These are phyloP conservation scores for Verbena officinalis DNA, from an alignment of 257 asterid species.

Conservation along the genomic window DNA sequence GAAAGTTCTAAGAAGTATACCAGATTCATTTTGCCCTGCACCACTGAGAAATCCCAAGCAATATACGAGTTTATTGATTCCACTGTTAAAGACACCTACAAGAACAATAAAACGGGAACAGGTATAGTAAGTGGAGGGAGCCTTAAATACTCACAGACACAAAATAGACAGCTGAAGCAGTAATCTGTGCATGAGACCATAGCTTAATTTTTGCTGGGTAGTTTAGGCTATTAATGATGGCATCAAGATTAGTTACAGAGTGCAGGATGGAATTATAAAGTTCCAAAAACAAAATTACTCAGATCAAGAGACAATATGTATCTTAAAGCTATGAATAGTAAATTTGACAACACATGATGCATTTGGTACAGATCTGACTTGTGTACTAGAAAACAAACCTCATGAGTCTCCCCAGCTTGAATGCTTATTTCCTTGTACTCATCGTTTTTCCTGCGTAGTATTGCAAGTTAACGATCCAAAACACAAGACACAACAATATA, in stretches of 20 bases:
- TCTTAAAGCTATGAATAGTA: background rate
- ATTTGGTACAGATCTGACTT: slow-evolving; percentile 18
- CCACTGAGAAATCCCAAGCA: slow-evolving; percentile 98
- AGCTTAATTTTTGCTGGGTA: slow-evolving; percentile 19
- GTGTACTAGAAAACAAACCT: slow-evolving; percentile 58
- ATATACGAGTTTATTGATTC: slow-evolving; percentile 87
- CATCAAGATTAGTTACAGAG: slow-evolving; percentile 1
- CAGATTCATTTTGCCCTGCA: slow-evolving; percentile 86
- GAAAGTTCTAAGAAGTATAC: slow-evolving; percentile 49
- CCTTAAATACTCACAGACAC: slow-evolving; percentile 20
- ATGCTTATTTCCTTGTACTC: slow-evolving; percentile 79
- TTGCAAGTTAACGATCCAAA: slow-evolving; percentile 16
- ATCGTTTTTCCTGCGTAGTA: slow-evolving; percentile 60
- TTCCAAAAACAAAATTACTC: slow-evolving; percentile 1
- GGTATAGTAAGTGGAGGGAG: background rate
- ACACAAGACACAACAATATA: slow-evolving; percentile 14
- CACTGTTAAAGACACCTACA: slow-evolving; percentile 70
- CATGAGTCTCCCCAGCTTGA: slow-evolving; percentile 78
- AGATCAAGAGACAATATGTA: slow-evolving; percentile 18
- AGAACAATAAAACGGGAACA: slow-evolving; percentile 28
- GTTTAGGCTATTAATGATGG: slow-evolving; percentile 8
- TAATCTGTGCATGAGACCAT: slow-evolving; percentile 8
- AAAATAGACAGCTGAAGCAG: slow-evolving; percentile 16
- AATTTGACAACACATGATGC: slow-evolving; percentile 10
- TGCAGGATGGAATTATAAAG: slow-evolving; percentile 3